phyloP scores from a whole-genome alignment of 495 filamentous ascomycete species.

The Penicillium lividum region DNA sequence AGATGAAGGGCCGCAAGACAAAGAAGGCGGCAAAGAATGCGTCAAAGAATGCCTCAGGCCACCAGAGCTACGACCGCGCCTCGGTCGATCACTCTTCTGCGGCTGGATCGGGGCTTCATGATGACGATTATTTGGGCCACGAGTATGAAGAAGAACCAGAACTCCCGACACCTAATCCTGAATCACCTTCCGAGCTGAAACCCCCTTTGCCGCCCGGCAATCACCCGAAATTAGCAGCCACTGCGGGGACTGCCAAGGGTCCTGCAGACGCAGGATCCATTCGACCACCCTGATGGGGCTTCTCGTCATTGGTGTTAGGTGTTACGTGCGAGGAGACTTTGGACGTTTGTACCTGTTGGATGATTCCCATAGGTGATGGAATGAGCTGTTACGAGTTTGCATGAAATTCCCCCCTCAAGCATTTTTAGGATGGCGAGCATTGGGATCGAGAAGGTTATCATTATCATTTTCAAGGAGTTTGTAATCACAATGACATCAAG shows the following conservation, averaged over 20 bases:
- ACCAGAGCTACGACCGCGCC: constrained; percentile 49
- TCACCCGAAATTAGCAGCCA: constrained; percentile 25
- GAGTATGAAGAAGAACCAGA: constrained; percentile 56
- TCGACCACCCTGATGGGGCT: constrained; percentile 37
- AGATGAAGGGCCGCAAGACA: constrained; percentile 87
- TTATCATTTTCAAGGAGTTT: constrained; percentile 11
- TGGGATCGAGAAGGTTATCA: constrained; percentile 17
- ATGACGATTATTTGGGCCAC: constrained; percentile 56
- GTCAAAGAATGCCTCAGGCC: constrained; percentile 53
- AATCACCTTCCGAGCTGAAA: constrained; percentile 37
- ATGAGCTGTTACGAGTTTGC: constrained; percentile 23
- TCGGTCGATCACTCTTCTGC: constrained; percentile 45
- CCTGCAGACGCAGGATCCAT: constrained; percentile 34
- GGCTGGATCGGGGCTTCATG: constrained; percentile 46
- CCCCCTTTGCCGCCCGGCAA: constrained; percentile 34
- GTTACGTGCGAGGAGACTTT: background rate
- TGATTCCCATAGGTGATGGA: constrained; percentile 11
- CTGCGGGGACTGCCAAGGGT: constrained; percentile 22
- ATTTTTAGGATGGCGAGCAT: constrained; percentile 21
- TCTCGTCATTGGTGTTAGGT: background rate
- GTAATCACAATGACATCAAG: constrained; percentile 26
- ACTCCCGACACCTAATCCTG: constrained; percentile 32
- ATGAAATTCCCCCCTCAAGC: constrained; percentile 33
- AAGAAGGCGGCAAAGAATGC: constrained; percentile 70
- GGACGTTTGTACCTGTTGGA: constrained; percentile 2